These are phyloP conservation scores for Rhododendron mucronatum DNA, from an alignment of 148 eudicot genomes.

Conservation along the genomic window DNA sequence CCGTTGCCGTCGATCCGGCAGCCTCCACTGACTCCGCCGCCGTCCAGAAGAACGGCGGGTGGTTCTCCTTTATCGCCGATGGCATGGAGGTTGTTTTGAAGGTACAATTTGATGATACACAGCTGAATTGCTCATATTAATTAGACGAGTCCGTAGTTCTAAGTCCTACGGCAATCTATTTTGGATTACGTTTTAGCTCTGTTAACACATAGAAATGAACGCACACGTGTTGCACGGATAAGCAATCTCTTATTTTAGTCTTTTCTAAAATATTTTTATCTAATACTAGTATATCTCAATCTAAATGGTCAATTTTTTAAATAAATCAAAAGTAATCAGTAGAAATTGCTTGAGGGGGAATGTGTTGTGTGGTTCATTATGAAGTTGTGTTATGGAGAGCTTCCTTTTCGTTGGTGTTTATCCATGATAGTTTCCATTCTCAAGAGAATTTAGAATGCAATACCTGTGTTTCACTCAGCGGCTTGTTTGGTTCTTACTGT, in stretches of 20 bases:
- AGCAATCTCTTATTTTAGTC: background rate
- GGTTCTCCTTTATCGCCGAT: conserved; percentile 91
- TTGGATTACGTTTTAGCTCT: background rate
- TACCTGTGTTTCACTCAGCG: background rate
- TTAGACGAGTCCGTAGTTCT: background rate
- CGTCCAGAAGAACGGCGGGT: conserved; percentile 76
- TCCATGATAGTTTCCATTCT: background rate
- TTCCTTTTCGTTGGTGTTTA: background rate
- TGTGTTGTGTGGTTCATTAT: background rate
- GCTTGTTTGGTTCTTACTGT: background rate
- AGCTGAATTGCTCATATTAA: background rate
- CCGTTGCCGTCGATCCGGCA: conserved; percentile 56
- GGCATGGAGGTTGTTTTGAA: conserved; percentile 96
- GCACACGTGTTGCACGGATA: background rate
- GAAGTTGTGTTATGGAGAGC: background rate
- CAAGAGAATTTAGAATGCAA: background rate
- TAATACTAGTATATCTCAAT: no score
- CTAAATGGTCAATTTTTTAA: background rate
- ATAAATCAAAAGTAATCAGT: no score
- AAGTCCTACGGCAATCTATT: background rate
- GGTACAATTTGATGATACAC: conserved; percentile 27
- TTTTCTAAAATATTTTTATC: no score
- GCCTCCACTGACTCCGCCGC: conserved; percentile 26
- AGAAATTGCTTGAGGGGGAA: background rate
- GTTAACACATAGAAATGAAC: background rate